phyloP scores from a whole-genome alignment of 345 rosid genomes.

The Hevea brasiliensis region DNA sequence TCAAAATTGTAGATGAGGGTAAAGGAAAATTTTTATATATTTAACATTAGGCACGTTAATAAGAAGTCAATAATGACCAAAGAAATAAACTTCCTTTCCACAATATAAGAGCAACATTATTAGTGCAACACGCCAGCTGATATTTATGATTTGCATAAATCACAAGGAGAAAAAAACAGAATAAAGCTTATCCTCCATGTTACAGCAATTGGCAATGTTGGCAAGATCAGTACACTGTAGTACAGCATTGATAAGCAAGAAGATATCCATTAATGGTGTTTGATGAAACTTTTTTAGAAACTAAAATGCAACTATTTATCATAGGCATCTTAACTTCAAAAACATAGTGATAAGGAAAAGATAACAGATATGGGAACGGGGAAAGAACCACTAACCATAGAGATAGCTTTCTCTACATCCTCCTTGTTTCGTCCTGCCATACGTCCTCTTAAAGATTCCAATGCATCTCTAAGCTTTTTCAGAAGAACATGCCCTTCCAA shows the following conservation, averaged over 20 bases:
- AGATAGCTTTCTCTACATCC: slow-evolving; percentile 89
- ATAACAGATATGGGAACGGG: background rate
- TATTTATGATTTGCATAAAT: background rate
- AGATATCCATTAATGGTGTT: background rate
- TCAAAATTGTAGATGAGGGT: background rate
- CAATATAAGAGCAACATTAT: background rate
- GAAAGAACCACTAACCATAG: slow-evolving; percentile 70
- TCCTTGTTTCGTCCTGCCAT: slow-evolving; percentile 90
- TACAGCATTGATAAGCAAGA: background rate
- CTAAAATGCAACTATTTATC: too few relatives aligned
- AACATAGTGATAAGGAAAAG: background rate
- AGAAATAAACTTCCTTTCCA: background rate
- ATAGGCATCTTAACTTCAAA: too few relatives aligned
- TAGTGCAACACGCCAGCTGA: background rate
- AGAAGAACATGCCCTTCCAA: slow-evolving; percentile 97
- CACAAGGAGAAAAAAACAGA: background rate
- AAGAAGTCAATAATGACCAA: background rate
- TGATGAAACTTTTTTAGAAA: background rate
- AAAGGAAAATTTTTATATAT: background rate
- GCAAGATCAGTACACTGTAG: background rate
- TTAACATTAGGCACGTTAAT: background rate
- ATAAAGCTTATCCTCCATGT: background rate
- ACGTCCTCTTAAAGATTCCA: slow-evolving; percentile 85
- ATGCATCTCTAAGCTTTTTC: slow-evolving; percentile 98
- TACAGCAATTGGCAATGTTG: background rate